Conservation (phyloP, 2,329 filamentous ascomycete genomes). For the Diaporthe capsici region DNA sequence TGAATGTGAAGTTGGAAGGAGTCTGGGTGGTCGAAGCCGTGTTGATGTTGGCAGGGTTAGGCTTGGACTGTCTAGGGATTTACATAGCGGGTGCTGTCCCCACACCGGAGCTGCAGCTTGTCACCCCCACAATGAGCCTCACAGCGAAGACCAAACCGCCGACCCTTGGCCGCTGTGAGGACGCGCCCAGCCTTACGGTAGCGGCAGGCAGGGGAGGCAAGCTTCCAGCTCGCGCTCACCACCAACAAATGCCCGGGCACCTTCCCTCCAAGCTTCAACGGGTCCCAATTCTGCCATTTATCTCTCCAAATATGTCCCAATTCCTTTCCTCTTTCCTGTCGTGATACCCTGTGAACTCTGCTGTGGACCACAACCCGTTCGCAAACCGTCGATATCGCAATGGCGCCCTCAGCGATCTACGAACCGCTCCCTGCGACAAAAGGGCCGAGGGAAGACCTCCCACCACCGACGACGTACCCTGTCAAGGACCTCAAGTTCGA, state of each 20-base stretch:
- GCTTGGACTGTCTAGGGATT: not conserved
- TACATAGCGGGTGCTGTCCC: not conserved
- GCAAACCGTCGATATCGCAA: constrained; percentile 33
- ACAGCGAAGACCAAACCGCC: not conserved
- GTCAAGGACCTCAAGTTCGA: constrained; percentile 75
- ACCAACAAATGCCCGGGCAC: not conserved
- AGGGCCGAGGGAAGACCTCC: constrained; percentile 60
- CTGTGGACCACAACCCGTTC: not conserved
- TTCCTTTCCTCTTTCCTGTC: constrained; percentile 16
- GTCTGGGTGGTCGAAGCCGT: not conserved
- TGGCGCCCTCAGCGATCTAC: constrained; percentile 60
- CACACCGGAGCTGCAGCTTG: constrained; percentile 36
- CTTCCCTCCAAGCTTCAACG: not conserved
- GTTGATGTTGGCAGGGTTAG: constrained; percentile 7
- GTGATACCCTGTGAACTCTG: constrained; percentile 38
- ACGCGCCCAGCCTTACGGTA: constrained; percentile 30
- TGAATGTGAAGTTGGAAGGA: not conserved
- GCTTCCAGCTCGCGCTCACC: constrained; percentile 16
- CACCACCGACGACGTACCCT: constrained; percentile 70
- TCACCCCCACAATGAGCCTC: constrained; percentile 35
- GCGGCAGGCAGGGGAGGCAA: constrained; percentile 38
- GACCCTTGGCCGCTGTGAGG: constrained; percentile 13
- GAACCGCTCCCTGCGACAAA: constrained; percentile 54
- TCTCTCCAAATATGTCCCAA: constrained; percentile 21
- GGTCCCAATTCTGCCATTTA: not conserved